These are phyloP conservation scores for Fusarium piperis DNA, from an alignment of 2,329 filamentous ascomycete genomes.

Conservation along the genomic window DNA sequence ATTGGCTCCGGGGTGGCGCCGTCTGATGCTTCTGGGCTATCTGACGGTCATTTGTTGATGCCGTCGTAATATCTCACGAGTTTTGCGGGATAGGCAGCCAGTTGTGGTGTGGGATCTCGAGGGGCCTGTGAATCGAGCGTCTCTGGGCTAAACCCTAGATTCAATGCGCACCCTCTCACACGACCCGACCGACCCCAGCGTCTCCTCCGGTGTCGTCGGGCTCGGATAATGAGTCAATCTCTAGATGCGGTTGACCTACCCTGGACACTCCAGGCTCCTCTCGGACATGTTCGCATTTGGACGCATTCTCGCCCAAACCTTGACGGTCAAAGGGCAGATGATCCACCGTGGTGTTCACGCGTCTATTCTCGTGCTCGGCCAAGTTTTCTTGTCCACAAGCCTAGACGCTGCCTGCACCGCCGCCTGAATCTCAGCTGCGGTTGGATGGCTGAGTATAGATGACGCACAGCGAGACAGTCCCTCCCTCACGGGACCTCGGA, in stretches of 20 bases:
- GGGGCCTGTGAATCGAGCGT: not conserved
- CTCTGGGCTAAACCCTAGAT: not conserved
- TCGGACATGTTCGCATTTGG: not conserved
- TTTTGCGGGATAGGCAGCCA: not conserved
- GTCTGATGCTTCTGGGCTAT: not conserved
- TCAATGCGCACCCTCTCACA: not conserved
- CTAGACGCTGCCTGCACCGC: constrained; percentile 19
- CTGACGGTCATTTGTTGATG: not conserved
- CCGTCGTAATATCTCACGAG: not conserved
- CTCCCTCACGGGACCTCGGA: constrained; percentile 2
- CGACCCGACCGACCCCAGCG: not conserved
- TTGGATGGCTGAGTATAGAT: constrained; percentile 25
- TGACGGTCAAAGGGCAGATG: not conserved
- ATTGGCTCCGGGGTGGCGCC: constrained; percentile 19
- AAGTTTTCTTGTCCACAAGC: not conserved
- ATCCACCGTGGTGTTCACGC: not conserved
- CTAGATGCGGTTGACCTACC: not conserved
- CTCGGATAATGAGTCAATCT: not conserved
- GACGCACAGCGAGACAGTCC: constrained; percentile 2
- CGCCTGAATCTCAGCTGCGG: constrained; percentile 4
- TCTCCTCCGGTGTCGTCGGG: not conserved
- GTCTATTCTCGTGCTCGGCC: constrained; percentile 7
- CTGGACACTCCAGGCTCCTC: not conserved
- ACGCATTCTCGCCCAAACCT: not conserved
- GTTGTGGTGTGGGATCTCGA: not conserved